Percentiles rank a stretch among this genome's conserved stretches.
Conservation (phyloP, 768 basidiomycete genomes). For the Leccinellum rugosiceps region DNA sequence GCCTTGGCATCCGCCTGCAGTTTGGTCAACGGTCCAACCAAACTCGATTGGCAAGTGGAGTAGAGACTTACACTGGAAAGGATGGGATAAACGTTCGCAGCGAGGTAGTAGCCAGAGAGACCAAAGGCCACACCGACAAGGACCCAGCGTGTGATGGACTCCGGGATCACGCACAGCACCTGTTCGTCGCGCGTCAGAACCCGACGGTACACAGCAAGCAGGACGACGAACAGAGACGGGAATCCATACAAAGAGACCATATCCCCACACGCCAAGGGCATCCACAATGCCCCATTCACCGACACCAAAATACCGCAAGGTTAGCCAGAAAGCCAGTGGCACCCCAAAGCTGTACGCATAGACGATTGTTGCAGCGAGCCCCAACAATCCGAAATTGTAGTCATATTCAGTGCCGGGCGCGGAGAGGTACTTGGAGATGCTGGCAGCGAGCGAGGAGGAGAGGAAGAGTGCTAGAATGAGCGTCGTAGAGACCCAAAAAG, state of each 20-base stretch:
- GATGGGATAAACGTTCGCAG: slow-evolving; percentile 83
- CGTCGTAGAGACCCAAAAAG: slow-evolving; percentile 97
- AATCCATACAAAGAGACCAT: slow-evolving; percentile 84
- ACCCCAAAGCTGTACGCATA: slow-evolving; percentile 85
- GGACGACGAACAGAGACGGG: slow-evolving; percentile 66
- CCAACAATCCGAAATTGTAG: slow-evolving; percentile 85
- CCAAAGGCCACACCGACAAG: slow-evolving; percentile 70
- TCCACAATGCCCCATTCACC: slow-evolving; percentile 90
- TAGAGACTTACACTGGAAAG: slow-evolving; percentile 65
- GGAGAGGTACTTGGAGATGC: slow-evolving; percentile 84
- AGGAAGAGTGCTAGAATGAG: slow-evolving; percentile 91
- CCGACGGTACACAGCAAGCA: neutral
- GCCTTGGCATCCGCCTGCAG: slow-evolving; percentile 81
- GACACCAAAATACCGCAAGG: slow-evolving; percentile 80
- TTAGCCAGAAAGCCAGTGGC: slow-evolving; percentile 81
- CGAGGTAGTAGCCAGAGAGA: slow-evolving; percentile 86
- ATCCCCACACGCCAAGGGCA: slow-evolving; percentile 77
- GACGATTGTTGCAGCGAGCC: slow-evolving; percentile 77
- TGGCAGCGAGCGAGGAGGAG: slow-evolving; percentile 87
- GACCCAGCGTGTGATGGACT: slow-evolving; percentile 78
- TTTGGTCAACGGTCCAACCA: neutral
- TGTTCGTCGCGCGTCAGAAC: slow-evolving; percentile 27
- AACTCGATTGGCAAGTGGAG: neutral
- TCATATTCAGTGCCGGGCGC: slow-evolving; percentile 52
- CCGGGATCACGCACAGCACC: slow-evolving; percentile 84